Evolutionary conservation across 1,139 yeast genomes (phyloP), one percentile per base, ranked within the genome.

Genomic region (Suhomyces choctaworum): DNA sequence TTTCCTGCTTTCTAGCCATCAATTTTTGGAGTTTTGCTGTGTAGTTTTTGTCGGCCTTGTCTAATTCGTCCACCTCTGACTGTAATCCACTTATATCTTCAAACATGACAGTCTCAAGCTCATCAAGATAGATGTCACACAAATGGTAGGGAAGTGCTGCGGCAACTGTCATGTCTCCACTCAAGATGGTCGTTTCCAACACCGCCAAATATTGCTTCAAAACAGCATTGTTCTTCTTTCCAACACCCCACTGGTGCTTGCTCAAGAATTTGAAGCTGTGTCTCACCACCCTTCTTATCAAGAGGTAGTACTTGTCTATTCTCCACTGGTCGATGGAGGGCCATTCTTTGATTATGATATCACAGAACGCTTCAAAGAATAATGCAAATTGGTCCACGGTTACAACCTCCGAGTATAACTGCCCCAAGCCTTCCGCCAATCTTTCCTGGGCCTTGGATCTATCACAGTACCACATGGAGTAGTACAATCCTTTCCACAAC

Each of bases 391-490:
- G 62, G 7, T 53, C 54, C 4, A 47, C 47, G 4, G 76, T 65
- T n/a, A 77, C 63, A 17, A 65, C 64, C 19, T 70, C 66, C 16
- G 77, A 66, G 41, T 73, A 75, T 31, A 92, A 65, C 32, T 64
- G 70, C 0, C 94, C 95, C 44, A 92, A 66, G 32, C 78, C 79
- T 35, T 73, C 78, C 3, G 96, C 95, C 29, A 92, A 68, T 40
- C 82, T 67, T 58, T 89, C 96, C 62, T 92, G 98, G 19, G 96
- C 94, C 48, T 82, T 73, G 20, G 96, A 95, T 51, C 94, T 78
- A 61, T 92, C 98, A 55, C 95, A 78, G 62, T 84, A 88, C 98
- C 98, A 92, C 96, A 92, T 87, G 19, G 88, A 80, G 58, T 73
- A 92, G 61, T 83, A 92, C 32, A 92, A 70, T 7, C 97, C 98